Base-by-base conservation (phyloP, 768 basidiomycete genomes). In the Russula olivacea region DNA sequence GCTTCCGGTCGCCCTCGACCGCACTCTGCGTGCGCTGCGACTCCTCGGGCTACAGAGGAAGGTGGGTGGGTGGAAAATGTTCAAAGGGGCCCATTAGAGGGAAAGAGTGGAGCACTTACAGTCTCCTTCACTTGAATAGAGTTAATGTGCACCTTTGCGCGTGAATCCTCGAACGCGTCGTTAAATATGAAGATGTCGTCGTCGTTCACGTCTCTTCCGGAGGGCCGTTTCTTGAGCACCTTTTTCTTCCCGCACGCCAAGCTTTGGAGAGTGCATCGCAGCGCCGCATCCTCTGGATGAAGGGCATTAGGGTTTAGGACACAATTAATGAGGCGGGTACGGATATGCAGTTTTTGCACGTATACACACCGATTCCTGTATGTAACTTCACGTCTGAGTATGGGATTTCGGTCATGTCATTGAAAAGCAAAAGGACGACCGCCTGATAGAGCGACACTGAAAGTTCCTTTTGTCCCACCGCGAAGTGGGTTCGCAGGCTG, bases 51-150 rank as follows among this genome's bases (percentile, higher is more conserved):
- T 93, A 67, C n/a, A 25, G 17, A 17, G 5, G 28, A 2, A 19
- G 3, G 17, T 8, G 19, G 14, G n/a, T 4, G 7, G 4, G 2
- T 0, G 48, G 12, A 21, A 15, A 14, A 6, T 4, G 3, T 21
- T 62, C 54, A 65, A 59, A 34, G 17, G 15, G 38, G 32, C 30
- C 10, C 6, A n/a, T 25, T 12, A 48, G 28, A 28, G 47, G 56
- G 30, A 49, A 30, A n/a, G 48, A 45, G 32, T 9, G 23, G 55
- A 8, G 9, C 12, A 76, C 88, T 63, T 70, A 95, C 93, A 64
- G 93, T 86, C 68, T 95, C 89, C 71, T 94, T 94, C 17, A 87
- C 89, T 73, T 98, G 97, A 54, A 99, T 96, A 23, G 94, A 91
- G 71, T 94, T 96, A 76, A 98, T 95, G 74, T 91, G 91, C 45